A percentile compares a stretch with the other conserved stretches of the same genome.
phyloP scores from a whole-genome alignment of 2,329 filamentous ascomycete genomes.

The Penicillium rolfsii region DNA sequence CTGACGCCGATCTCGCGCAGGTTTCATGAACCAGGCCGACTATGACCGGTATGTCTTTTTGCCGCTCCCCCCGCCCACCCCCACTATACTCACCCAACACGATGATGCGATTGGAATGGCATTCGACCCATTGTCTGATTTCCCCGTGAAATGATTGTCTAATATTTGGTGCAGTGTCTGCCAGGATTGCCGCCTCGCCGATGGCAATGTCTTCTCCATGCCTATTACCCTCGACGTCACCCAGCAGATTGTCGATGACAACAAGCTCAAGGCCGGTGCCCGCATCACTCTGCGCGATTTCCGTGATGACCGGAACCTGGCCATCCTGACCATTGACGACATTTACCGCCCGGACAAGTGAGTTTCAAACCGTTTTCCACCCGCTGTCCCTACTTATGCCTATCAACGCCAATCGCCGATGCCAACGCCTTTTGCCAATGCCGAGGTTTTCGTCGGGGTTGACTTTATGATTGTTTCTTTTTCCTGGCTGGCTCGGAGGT shows the following conservation, averaged over 20 bases:
- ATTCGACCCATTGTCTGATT: not conserved
- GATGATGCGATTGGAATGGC: slow-evolving; percentile 16
- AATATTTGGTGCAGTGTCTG: slow-evolving; percentile 68
- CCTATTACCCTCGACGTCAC: slow-evolving; percentile 91
- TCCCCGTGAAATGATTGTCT: not conserved
- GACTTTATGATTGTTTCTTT: not conserved
- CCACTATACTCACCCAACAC: not conserved
- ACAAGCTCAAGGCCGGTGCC: slow-evolving; percentile 76
- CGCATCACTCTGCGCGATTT: slow-evolving; percentile 90
- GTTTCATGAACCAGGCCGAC: slow-evolving; percentile 96
- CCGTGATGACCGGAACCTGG: slow-evolving; percentile 93
- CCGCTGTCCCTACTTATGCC: not conserved
- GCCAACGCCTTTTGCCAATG: not conserved
- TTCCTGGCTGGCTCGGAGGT: slow-evolving; percentile 6
- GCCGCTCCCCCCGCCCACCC: not conserved
- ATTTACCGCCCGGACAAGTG: slow-evolving; percentile 96
- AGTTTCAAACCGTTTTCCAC: slow-evolving; percentile 37
- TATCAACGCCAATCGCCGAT: slow-evolving; percentile 1
- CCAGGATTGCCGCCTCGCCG: slow-evolving; percentile 79
- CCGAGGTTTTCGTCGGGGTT: not conserved
- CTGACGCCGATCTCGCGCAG: slow-evolving; percentile 57
- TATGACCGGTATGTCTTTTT: slow-evolving; percentile 75
- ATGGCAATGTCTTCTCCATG: slow-evolving; percentile 92
- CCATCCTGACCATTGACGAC: slow-evolving; percentile 93
- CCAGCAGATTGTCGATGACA: slow-evolving; percentile 72